Percentiles rank a stretch among this genome's conserved stretches.
Conservation (phyloP, 495 filamentous ascomycete genomes). For the Podospora bellae-mahoneyi region DNA sequence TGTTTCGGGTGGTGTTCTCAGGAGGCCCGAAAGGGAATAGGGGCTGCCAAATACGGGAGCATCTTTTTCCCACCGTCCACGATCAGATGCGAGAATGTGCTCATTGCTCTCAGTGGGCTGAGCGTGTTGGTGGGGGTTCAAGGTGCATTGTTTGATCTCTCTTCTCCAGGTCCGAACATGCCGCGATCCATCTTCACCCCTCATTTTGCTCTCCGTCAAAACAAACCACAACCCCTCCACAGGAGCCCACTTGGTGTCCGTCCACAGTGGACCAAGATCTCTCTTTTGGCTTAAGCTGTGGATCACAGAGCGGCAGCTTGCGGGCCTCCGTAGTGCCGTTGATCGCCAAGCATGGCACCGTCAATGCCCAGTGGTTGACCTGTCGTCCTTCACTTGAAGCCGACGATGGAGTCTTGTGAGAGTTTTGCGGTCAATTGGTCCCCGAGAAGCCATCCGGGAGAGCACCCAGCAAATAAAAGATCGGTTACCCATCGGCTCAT, state of each 20-base stretch:
- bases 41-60: constrained; percentile 11
- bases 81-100: constrained; percentile 3
- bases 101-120: constrained; percentile 3
- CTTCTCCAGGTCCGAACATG: not conserved
- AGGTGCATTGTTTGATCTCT: constrained; percentile 11
- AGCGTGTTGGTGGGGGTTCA: not conserved
- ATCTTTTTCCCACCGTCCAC: constrained; percentile 7
- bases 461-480: constrained; percentile 3
- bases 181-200: constrained; percentile 3
- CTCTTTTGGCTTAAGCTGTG: constrained; percentile 8
- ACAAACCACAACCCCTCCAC: not conserved
- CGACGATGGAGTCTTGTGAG: not conserved
- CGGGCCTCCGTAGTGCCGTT: constrained; percentile 9
- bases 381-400: not conserved
- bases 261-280: constrained; percentile 16
- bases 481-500: not conserved
- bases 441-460: not conserved
- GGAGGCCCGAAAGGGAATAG: constrained; percentile 10
- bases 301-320: constrained; percentile 13
- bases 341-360: constrained; percentile 14
- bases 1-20: constrained; percentile 1
- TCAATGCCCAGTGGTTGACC: constrained; percentile 7
- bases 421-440: not conserved
- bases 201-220: constrained; percentile 2
- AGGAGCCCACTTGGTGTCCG: not conserved